Percentiles rank a stretch among this genome's conserved stretches.
phyloP scores from a whole-genome alignment of 2,329 filamentous ascomycete genomes.

The Aspergillus sp. region DNA sequence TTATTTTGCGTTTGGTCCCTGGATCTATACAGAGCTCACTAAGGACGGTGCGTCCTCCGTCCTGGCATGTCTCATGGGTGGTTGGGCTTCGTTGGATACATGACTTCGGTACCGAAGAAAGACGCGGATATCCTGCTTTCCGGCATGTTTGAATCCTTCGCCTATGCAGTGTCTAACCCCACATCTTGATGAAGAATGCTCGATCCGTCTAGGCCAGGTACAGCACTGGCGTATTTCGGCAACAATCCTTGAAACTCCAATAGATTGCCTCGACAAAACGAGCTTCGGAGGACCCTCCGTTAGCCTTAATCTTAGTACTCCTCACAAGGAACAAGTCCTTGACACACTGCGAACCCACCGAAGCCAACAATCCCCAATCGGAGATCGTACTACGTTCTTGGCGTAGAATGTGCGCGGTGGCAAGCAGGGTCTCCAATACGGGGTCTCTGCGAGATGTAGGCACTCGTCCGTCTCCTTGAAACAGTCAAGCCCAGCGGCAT shows the following conservation, averaged over 20 bases:
- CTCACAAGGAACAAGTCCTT: not conserved
- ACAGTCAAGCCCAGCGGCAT: conserved; percentile 12
- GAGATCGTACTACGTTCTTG: not conserved
- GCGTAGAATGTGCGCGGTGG: not conserved
- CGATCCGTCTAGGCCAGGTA: not conserved
- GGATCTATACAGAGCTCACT: not conserved
- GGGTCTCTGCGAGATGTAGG: conserved; percentile 1
- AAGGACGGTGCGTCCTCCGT: no score
- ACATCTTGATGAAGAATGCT: not conserved
- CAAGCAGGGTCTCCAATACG: not conserved
- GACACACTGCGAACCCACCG: not conserved
- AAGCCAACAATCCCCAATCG: not conserved
- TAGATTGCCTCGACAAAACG: not conserved
- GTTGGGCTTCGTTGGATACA: no score
- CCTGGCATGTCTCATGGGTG: no score
- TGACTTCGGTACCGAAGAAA: not conserved
- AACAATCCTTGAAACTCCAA: not conserved
- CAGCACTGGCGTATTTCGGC: not conserved
- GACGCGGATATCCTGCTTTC: not conserved
- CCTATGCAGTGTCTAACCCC: not conserved
- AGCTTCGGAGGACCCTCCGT: conserved; percentile 1
- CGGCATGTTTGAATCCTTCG: not conserved
- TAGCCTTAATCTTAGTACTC: not conserved
- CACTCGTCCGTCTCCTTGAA: conserved; percentile 14
- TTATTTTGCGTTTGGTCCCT: not conserved